A percentile compares a stretch with the other conserved stretches of the same genome.
Conservation (phyloP, 2,329 filamentous ascomycete genomes). For the Fusarium papillatum region DNA sequence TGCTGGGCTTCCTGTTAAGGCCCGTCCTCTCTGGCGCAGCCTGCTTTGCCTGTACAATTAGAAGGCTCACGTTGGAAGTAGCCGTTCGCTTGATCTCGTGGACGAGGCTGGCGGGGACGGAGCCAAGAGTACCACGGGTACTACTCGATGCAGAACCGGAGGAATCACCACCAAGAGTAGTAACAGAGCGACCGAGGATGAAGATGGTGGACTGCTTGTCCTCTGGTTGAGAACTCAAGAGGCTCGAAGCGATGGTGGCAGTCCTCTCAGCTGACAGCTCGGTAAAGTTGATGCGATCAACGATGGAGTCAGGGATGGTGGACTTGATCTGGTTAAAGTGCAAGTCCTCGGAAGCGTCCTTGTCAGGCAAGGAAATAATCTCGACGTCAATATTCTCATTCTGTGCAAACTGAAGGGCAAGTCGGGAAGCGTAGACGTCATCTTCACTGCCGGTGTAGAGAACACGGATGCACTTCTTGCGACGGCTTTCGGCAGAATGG, state of each 20-base stretch:
- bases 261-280: slow-evolving; percentile 30
- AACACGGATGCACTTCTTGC: slow-evolving; percentile 81
- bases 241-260: not conserved
- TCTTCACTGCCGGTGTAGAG: slow-evolving; percentile 88
- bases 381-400: slow-evolving; percentile 57
- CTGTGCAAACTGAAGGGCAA: slow-evolving; percentile 86
- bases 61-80: slow-evolving; percentile 3
- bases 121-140: slow-evolving; percentile 9
- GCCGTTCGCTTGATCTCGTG: slow-evolving; percentile 16
- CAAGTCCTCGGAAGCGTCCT: slow-evolving; percentile 2
- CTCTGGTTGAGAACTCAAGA: slow-evolving; percentile 1
- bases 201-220: slow-evolving; percentile 19
- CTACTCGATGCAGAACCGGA: slow-evolving; percentile 3
- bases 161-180: not conserved
- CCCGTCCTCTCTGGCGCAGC: not conserved
- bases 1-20: slow-evolving; percentile 1
- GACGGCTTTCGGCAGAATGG: slow-evolving; percentile 26
- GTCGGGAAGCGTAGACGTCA: slow-evolving; percentile 82
- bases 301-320: not conserved
- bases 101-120: slow-evolving; percentile 6
- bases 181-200: slow-evolving; percentile 18
- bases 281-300: slow-evolving; percentile 13
- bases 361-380: slow-evolving; percentile 11
- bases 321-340: slow-evolving; percentile 18
- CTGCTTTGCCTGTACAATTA: slow-evolving; percentile 21